Evolutionary conservation across 371 early-diverging fungal species (phyloP).

Genomic region (Zopfochytrium polystomum): DNA sequence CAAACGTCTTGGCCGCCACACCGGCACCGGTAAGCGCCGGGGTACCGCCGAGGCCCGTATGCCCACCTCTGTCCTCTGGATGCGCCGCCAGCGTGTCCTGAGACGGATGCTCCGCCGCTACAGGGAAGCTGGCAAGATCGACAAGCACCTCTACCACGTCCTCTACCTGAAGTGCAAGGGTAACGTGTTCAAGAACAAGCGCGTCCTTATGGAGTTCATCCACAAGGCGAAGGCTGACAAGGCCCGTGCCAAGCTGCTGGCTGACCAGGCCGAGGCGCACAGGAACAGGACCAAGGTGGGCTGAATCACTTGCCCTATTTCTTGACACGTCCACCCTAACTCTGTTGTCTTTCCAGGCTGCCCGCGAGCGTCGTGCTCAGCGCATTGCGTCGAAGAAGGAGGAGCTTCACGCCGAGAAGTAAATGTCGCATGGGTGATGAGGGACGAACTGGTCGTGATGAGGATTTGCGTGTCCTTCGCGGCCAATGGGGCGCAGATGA

Average conservation of each 20-base stretch:
- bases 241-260: conserved; percentile 88
- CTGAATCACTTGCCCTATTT: background rate
- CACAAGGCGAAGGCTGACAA: conserved; percentile 99
- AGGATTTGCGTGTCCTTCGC: too few relatives aligned
- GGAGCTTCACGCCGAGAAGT: conserved; percentile 50
- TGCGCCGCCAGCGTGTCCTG: conserved; percentile 98
- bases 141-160: conserved; percentile 97
- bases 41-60: conserved; percentile 99
- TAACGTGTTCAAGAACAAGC: conserved; percentile 99
- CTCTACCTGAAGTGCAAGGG: conserved; percentile 99
- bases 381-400: conserved; percentile 89
- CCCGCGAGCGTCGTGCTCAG: conserved; percentile 87
- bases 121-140: conserved; percentile 97
- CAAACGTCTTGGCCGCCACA: conserved; percentile 99
- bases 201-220: conserved; percentile 99
- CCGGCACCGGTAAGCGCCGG: conserved; percentile 97
- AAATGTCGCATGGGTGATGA: too few relatives aligned
- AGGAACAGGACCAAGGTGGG: conserved; percentile 87
- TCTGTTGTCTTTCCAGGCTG: too few relatives aligned
- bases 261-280: conserved; percentile 98
- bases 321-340: too few relatives aligned
- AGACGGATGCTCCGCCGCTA: conserved; percentile 97
- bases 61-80: conserved; percentile 97
- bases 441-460: too few relatives aligned
- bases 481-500: too few relatives aligned